These are phyloP conservation scores for Dendrobium officinale DNA, from an alignment of 106 monocot genomes.

Conservation along the genomic window DNA sequence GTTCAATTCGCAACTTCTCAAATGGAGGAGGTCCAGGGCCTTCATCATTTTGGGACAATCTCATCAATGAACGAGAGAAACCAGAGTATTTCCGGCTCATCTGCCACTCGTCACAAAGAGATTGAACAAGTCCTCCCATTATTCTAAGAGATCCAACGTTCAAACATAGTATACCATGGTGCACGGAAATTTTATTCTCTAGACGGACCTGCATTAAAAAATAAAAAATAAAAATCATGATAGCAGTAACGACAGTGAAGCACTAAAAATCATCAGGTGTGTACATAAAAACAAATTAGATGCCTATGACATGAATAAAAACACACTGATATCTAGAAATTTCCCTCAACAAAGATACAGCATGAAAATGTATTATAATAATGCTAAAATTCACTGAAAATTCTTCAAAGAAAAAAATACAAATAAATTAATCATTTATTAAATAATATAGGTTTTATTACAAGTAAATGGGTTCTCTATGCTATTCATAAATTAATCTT, in stretches of 20 bases:
- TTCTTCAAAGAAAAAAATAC: not conserved
- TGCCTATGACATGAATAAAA: not conserved
- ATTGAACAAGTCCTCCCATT: slow-evolving; percentile 75
- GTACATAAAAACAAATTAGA: not conserved
- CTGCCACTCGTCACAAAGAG: slow-evolving; percentile 85
- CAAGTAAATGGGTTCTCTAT: too few species aligned
- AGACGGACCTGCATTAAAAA: slow-evolving; percentile 45
- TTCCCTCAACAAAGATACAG: not conserved
- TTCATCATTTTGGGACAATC: slow-evolving; percentile 35
- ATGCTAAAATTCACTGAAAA: not conserved
- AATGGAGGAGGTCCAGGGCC: slow-evolving; percentile 72
- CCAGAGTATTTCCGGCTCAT: slow-evolving; percentile 83
- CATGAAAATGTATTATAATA: not conserved
- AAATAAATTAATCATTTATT: not conserved
- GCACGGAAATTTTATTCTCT: slow-evolving; percentile 59
- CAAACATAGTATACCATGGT: slow-evolving; percentile 79
- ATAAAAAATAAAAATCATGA: not conserved
- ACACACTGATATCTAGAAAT: not conserved
- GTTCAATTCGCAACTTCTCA: slow-evolving; percentile 59
- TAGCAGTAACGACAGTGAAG: not conserved
- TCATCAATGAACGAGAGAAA: slow-evolving; percentile 47
- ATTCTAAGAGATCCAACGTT: slow-evolving; percentile 52
- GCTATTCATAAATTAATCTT: too few species aligned
- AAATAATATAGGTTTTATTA: not conserved
- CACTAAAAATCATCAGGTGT: not conserved